These are phyloP conservation scores for Astrephomene gubernaculifera DNA, from an alignment of 139 green algal genomes.

Conservation along the genomic window DNA sequence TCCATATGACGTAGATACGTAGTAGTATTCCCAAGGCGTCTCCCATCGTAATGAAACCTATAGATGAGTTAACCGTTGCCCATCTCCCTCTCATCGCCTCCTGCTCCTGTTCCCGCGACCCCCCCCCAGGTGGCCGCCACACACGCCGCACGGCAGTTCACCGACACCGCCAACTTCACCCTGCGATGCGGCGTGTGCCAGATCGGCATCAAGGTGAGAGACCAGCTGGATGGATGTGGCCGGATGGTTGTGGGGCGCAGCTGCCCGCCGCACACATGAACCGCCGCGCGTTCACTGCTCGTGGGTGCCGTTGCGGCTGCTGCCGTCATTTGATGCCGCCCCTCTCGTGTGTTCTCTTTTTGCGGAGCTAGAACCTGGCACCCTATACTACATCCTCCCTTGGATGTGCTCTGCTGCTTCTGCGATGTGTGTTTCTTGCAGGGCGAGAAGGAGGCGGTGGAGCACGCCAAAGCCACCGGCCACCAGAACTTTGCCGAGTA, in stretches of 20 bases:
- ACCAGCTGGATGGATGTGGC: too few relatives aligned
- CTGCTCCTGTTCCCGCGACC: background rate
- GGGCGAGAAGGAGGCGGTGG: slow-evolving; percentile 90
- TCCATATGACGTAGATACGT: background rate
- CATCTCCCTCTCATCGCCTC: background rate
- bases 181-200: slow-evolving; percentile 90
- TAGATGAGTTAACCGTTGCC: background rate
- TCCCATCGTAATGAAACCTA: too few relatives aligned
- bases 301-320: too few relatives aligned
- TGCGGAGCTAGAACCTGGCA: too few relatives aligned
- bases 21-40: too few relatives aligned
- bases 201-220: slow-evolving; percentile 50
- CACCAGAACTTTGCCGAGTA: slow-evolving; percentile 85
- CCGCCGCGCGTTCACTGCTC: too few relatives aligned
- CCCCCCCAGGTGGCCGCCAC: slow-evolving; percentile 40
- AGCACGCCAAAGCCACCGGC: slow-evolving; percentile 89
- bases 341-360: too few relatives aligned
- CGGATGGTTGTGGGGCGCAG: too few relatives aligned
- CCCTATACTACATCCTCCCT: background rate
- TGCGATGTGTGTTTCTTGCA: too few relatives aligned
- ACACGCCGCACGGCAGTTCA: slow-evolving; percentile 72
- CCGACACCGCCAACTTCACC: slow-evolving; percentile 86
- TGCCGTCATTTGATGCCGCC: too few relatives aligned
- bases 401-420: too few relatives aligned
- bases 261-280: too few relatives aligned